A percentile compares a stretch with the other conserved stretches of the same genome.
phyloP scores from a whole-genome alignment of 306 rosid genomes.

The Acacia confusa region DNA sequence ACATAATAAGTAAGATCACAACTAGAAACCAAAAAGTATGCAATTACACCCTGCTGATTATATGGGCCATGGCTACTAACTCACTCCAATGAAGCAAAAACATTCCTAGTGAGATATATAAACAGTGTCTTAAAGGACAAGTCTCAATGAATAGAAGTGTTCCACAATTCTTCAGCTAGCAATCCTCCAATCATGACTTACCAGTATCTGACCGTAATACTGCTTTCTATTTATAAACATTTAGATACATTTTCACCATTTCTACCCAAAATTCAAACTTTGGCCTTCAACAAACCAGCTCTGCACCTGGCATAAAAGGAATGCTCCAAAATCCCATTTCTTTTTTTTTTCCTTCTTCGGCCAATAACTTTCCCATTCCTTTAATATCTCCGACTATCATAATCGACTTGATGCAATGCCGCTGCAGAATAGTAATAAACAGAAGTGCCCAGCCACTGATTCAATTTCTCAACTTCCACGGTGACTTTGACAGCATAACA shows the following conservation, averaged over 20 bases:
- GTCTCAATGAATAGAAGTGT: slow-evolving; percentile 14
- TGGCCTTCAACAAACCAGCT: slow-evolving; percentile 7
- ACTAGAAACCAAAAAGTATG: slow-evolving; percentile 7
- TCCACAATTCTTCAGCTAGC: slow-evolving; percentile 22
- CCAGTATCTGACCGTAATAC: background rate
- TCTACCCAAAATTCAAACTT: slow-evolving; percentile 16
- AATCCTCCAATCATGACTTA: slow-evolving; percentile 21
- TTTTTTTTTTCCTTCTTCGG: too few relatives aligned
- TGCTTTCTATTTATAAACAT: background rate
- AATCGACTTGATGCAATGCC: background rate
- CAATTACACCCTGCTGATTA: slow-evolving; percentile 12
- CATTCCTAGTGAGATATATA: slow-evolving; percentile 12
- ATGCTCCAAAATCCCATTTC: background rate
- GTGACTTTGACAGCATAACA: background rate
- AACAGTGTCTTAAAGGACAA: slow-evolving; percentile 1
- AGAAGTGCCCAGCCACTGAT: background rate
- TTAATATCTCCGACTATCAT: slow-evolving; percentile 3
- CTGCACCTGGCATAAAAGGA: background rate
- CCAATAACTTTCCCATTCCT: background rate
- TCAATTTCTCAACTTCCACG: background rate
- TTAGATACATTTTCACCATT: background rate
- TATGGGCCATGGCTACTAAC: slow-evolving; percentile 18
- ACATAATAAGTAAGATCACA: slow-evolving; percentile 1
- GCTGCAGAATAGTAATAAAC: background rate
- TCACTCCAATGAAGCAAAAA: slow-evolving; percentile 11